Base-by-base conservation (phyloP, 768 basidiomycete genomes). In the Austroboletus festivus region DNA sequence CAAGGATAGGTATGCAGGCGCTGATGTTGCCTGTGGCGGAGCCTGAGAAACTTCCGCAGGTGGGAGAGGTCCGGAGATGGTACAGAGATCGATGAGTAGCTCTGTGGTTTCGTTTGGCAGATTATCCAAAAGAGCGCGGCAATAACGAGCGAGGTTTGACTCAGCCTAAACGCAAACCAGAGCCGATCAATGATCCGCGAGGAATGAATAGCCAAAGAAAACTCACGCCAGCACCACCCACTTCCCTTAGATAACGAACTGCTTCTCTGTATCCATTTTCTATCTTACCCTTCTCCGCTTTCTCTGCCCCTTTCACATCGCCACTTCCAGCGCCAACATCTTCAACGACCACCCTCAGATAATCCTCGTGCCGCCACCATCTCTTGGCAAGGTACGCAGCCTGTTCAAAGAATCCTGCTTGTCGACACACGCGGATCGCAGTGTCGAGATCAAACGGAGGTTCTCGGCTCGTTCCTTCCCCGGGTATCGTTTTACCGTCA, bases 361-460 rank as follows among this genome's bases (percentile, higher is more conserved):
- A 97, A 56, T 97, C 95, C 58, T 94, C 92, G 56, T 97, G 93
- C 19, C 89, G 71, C 24, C 86, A 83, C 67, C 93, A 98, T 62
- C 91, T 90, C 70, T 83, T 84, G 18, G 96, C 95, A 15, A 99
- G 78, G 63, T 94, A 98, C 1, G 84, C 82, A 1, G 95, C 95
- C 62, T 98, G 95, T 47, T 93, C 86, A 58, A 90, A 96, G 66
- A 95, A 98, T 0, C 93, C 92, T 2, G 93, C 95, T 67, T 98
- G 95, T 22, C 96, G 79, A 60, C 94, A 97, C 23, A 98, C 95
- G 3, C 93, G 81, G 45, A 99, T 97, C 0, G 93, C 96, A 0
- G 96, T 99, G 52, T 95, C 93, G 37, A 99, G 77, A 63, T 98
- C 96, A 63, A 98, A 99, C 0, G 95, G 96, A 4, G 95, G 78